Conservation (phyloP, 805 yeast genomes). For the Candida vartiovaarae region DNA sequence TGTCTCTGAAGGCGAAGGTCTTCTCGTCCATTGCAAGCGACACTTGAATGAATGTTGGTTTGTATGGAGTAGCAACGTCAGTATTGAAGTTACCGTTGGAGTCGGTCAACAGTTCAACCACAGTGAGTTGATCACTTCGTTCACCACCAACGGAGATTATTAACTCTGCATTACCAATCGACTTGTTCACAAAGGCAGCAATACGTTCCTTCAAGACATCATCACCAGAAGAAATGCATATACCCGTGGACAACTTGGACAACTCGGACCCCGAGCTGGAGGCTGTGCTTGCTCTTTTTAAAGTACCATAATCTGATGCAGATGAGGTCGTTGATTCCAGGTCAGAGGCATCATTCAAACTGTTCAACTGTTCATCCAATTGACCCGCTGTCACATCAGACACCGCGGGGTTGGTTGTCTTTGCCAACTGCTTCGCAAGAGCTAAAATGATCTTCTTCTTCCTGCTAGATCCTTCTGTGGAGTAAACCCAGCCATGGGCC, state of each 20-base stretch:
- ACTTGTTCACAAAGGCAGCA: slow-evolving; percentile 61
- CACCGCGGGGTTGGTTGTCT: slow-evolving; percentile 23
- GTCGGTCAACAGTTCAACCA: slow-evolving; percentile 45
- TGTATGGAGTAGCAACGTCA: slow-evolving; percentile 46
- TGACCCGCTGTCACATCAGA: slow-evolving; percentile 26
- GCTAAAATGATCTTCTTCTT: slow-evolving; percentile 65
- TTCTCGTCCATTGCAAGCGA: slow-evolving; percentile 40
- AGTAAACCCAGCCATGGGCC: slow-evolving; percentile 62
- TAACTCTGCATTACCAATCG: slow-evolving; percentile 51
- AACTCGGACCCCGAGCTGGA: slow-evolving; percentile 3
- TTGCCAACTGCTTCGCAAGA: slow-evolving; percentile 60
- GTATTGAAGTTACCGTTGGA: slow-evolving; percentile 57
- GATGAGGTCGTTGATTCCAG: slow-evolving; percentile 17
- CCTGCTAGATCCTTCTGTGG: slow-evolving; percentile 65
- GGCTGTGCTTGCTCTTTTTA: slow-evolving; percentile 6
- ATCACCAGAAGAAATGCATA: slow-evolving; percentile 27
- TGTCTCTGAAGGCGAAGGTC: slow-evolving; percentile 39
- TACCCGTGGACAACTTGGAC: slow-evolving; percentile 1
- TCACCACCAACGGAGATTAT: slow-evolving; percentile 50
- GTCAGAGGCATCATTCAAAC: slow-evolving; percentile 20
- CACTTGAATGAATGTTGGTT: slow-evolving; percentile 54
- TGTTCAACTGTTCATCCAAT: slow-evolving; percentile 31
- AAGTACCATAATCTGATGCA: neutral
- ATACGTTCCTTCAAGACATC: slow-evolving; percentile 55
- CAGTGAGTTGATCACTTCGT: slow-evolving; percentile 25